A percentile compares a stretch with the other conserved stretches of the same genome.
phyloP scores from a whole-genome alignment of 2,329 filamentous ascomycete genomes.

The Pezicula rhizophila region DNA sequence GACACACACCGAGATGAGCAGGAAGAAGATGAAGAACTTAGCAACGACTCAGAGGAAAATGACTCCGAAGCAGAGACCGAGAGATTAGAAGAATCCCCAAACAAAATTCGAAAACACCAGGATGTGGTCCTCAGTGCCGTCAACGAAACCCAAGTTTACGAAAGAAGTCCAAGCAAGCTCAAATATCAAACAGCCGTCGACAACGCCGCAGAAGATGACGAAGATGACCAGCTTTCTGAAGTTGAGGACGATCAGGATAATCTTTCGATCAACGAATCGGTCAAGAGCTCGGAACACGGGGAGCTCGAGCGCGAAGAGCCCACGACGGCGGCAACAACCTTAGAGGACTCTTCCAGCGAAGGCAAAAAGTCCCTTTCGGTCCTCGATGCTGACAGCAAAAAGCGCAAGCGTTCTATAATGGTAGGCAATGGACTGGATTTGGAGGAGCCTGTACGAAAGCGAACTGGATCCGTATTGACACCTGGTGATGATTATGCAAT shows the following conservation, averaged over 20 bases:
- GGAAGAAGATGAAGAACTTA: slow-evolving; percentile 38
- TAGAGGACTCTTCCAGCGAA: slow-evolving; percentile 22
- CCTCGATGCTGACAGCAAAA: slow-evolving; percentile 25
- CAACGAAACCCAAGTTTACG: slow-evolving; percentile 47
- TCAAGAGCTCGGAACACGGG: slow-evolving; percentile 33
- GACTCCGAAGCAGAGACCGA: slow-evolving; percentile 92
- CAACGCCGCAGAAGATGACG: slow-evolving; percentile 33
- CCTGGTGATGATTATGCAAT: slow-evolving; percentile 39
- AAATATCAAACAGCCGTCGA: slow-evolving; percentile 48
- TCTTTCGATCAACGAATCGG: slow-evolving; percentile 31
- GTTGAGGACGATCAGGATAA: slow-evolving; percentile 22
- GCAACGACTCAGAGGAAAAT: slow-evolving; percentile 45
- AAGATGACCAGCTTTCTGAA: slow-evolving; percentile 25
- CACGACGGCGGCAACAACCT: slow-evolving; percentile 29
- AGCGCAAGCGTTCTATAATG: slow-evolving; percentile 31
- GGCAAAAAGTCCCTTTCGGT: slow-evolving; percentile 16
- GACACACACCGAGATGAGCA: slow-evolving; percentile 64
- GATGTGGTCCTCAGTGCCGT: slow-evolving; percentile 52
- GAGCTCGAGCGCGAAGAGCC: slow-evolving; percentile 24
- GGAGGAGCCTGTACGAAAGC: slow-evolving; percentile 39
- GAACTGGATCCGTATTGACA: slow-evolving; percentile 41
- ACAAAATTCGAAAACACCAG: slow-evolving; percentile 51
- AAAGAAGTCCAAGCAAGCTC: slow-evolving; percentile 73
- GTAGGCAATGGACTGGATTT: slow-evolving; percentile 22
- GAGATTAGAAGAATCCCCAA: slow-evolving; percentile 82